A percentile compares a stretch with the other conserved stretches of the same genome.
Conservation (phyloP, 148 eudicot species). For the Pouteria glomerata region DNA sequence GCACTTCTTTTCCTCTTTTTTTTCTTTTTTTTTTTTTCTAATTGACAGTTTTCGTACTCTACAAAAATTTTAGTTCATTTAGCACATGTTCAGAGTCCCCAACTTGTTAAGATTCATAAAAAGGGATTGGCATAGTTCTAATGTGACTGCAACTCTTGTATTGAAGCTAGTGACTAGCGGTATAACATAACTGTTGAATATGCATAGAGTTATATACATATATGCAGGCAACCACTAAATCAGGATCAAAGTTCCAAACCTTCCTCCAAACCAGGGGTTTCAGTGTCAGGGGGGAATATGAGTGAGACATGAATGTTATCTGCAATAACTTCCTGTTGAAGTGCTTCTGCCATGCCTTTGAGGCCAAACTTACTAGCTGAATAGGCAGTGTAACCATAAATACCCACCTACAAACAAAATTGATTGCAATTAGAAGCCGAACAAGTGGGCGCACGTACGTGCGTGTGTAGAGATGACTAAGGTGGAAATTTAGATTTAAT, state of each 20-base stretch:
- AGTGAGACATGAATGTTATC: slow-evolving; percentile 80
- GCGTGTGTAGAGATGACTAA: background rate
- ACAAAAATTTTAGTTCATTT: too few relatives aligned
- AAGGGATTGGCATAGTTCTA: too few relatives aligned
- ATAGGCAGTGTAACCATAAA: slow-evolving; percentile 93
- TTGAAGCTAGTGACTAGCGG: too few relatives aligned
- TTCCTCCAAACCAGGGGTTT: slow-evolving; percentile 79
- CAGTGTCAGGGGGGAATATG: slow-evolving; percentile 91
- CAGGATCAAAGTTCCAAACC: slow-evolving; percentile 36
- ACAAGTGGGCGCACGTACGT: too few relatives aligned
- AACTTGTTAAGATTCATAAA: too few relatives aligned
- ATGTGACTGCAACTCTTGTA: background rate
- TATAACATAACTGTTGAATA: background rate
- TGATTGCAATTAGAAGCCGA: too few relatives aligned
- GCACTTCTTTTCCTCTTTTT: too few relatives aligned
- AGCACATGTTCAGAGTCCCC: too few relatives aligned
- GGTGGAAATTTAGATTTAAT: too few relatives aligned
- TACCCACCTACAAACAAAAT: slow-evolving; percentile 83
- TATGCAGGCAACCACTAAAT: background rate
- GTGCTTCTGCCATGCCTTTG: slow-evolving; percentile 84
- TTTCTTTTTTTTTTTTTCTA: too few relatives aligned
- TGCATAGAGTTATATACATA: background rate
- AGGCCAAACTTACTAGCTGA: slow-evolving; percentile 95
- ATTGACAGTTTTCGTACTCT: too few relatives aligned
- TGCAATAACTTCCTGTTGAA: slow-evolving; percentile 88